Conservation (phyloP, 208 protist genomes). For the Trypanosoma cruzi region DNA sequence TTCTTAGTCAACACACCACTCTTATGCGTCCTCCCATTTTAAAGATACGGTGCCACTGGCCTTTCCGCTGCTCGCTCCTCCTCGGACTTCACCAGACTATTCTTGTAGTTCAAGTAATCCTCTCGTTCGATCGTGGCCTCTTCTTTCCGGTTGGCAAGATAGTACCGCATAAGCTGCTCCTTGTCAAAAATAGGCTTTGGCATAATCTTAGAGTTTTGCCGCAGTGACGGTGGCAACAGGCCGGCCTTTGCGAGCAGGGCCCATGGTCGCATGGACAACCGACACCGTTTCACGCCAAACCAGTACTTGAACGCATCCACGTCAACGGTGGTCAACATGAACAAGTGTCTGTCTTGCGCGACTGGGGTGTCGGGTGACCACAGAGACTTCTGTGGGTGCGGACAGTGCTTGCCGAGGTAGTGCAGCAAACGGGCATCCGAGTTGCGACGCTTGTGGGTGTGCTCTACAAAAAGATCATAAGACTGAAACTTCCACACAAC, state of each 20-base stretch:
- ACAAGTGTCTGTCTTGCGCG: slow-evolving; percentile 89
- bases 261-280: slow-evolving; percentile 79
- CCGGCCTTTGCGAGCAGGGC: slow-evolving; percentile 87
- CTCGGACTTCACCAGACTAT: slow-evolving; percentile 82
- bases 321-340: slow-evolving; percentile 91
- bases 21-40: too few relatives aligned
- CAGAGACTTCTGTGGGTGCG: slow-evolving; percentile 93
- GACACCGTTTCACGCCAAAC: slow-evolving; percentile 91
- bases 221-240: slow-evolving; percentile 79
- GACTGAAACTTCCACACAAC: slow-evolving; percentile 90
- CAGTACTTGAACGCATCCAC: slow-evolving; percentile 94
- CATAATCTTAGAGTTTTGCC: slow-evolving; percentile 90
- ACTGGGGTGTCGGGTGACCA: slow-evolving; percentile 93
- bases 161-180: slow-evolving; percentile 89
- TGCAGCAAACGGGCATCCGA: slow-evolving; percentile 88
- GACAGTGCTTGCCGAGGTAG: slow-evolving; percentile 91
- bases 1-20: too few relatives aligned
- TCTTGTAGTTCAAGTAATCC: slow-evolving; percentile 87
- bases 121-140: slow-evolving; percentile 52
- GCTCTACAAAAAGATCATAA: slow-evolving; percentile 88
- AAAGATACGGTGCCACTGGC: slow-evolving; percentile 81
- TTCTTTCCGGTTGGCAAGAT: slow-evolving; percentile 87
- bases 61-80: slow-evolving; percentile 77
- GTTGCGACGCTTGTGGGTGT: slow-evolving; percentile 83
- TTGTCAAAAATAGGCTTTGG: slow-evolving; percentile 93